phyloP scores from a whole-genome alignment of 2,329 filamentous ascomycete species.

The Cladosporium colombiae region DNA sequence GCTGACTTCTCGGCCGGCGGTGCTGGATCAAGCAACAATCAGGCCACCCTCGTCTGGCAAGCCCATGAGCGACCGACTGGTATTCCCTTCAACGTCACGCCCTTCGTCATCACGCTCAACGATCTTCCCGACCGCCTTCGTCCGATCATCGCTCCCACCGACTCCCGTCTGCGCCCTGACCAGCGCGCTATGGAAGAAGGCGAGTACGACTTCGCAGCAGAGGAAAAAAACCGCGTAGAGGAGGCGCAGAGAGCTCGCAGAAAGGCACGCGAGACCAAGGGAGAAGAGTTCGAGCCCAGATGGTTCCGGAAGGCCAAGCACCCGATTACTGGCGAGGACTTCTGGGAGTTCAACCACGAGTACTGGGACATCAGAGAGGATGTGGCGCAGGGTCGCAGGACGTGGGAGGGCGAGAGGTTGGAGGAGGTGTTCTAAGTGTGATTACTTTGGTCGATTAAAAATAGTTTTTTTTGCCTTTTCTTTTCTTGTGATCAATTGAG shows the following conservation, averaged over 20 bases:
- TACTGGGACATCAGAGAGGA: slow-evolving; percentile 79
- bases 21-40: slow-evolving; percentile 46
- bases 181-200: slow-evolving; percentile 98
- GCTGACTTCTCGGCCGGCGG: slow-evolving; percentile 59
- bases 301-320: slow-evolving; percentile 80
- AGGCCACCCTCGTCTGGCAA: slow-evolving; percentile 92
- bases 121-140: slow-evolving; percentile 80
- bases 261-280: slow-evolving; percentile 69
- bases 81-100: slow-evolving; percentile 95
- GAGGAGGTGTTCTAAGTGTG: slow-evolving; percentile 66
- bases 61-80: slow-evolving; percentile 76
- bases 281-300: slow-evolving; percentile 78
- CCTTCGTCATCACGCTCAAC: slow-evolving; percentile 93
- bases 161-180: slow-evolving; percentile 89
- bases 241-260: slow-evolving; percentile 82
- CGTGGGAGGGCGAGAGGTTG: slow-evolving; percentile 63
- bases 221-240: slow-evolving; percentile 92
- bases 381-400: slow-evolving; percentile 61
- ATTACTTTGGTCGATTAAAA: background rate
- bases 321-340: slow-evolving; percentile 80
- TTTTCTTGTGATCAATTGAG: background rate
- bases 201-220: slow-evolving; percentile 89
- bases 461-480: background rate
- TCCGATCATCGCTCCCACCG: slow-evolving; percentile 81
- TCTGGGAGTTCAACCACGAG: slow-evolving; percentile 83